These are phyloP conservation scores for Apiotrichum mycotoxinovorans DNA, from an alignment of 1,284 basidiomycete species.

Conservation along the genomic window DNA sequence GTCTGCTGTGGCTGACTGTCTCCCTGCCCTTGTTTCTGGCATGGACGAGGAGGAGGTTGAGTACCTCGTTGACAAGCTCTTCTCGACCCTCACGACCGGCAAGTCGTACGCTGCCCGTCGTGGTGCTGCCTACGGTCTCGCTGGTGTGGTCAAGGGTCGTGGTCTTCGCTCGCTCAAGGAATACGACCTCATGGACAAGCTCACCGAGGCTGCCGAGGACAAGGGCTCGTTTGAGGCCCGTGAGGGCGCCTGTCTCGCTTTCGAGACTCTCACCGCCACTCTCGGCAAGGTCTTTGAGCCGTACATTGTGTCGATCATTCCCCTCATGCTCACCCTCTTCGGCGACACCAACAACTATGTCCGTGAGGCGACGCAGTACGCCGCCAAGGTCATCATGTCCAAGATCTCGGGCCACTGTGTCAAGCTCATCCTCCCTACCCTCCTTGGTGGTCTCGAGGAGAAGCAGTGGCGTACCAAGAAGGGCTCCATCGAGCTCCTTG, in stretches of 20 bases:
- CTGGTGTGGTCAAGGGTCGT: slow-evolving; percentile 84
- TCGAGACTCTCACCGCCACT: slow-evolving; percentile 83
- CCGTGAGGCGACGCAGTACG: slow-evolving; percentile 90
- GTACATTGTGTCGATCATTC: slow-evolving; percentile 80
- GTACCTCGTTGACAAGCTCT: slow-evolving; percentile 69
- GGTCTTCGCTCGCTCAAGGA: slow-evolving; percentile 84
- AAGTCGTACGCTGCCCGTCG: slow-evolving; percentile 86
- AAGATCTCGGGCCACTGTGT: slow-evolving; percentile 89
- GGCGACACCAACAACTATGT: slow-evolving; percentile 89
- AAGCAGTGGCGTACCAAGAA: slow-evolving; percentile 99
- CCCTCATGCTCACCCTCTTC: slow-evolving; percentile 79
- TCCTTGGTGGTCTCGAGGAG: slow-evolving; percentile 89
- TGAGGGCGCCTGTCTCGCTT: slow-evolving; percentile 92
- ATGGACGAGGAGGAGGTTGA: slow-evolving; percentile 64
- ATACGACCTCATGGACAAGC: slow-evolving; percentile 69
- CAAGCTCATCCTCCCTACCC: slow-evolving; percentile 86
- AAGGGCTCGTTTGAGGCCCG: slow-evolving; percentile 82
- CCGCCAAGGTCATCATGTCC: slow-evolving; percentile 91
- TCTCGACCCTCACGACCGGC: slow-evolving; percentile 70
- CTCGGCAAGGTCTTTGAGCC: slow-evolving; percentile 87
- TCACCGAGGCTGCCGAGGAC: slow-evolving; percentile 78
- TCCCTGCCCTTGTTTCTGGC: slow-evolving; percentile 77
- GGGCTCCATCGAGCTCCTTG: slow-evolving; percentile 92
- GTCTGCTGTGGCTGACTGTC: slow-evolving; percentile 90
- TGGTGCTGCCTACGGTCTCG: slow-evolving; percentile 93